Conservation (phyloP, 495 filamentous ascomycete genomes). For the Neurospora tetraspora region DNA sequence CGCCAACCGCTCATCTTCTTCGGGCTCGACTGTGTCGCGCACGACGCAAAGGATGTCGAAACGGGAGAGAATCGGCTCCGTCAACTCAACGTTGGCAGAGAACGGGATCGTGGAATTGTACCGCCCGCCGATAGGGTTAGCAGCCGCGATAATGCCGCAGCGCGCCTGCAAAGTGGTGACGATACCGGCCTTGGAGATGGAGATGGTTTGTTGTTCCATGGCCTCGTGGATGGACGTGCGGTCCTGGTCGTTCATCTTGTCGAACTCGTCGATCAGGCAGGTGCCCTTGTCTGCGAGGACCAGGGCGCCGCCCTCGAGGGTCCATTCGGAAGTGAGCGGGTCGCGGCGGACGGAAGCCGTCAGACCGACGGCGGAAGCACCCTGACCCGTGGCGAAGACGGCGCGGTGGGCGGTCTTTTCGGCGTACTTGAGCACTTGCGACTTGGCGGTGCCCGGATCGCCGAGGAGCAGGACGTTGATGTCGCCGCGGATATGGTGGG, state of each 20-base stretch:
- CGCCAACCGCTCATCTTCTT: constrained; percentile 89
- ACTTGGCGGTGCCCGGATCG: constrained; percentile 97
- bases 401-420: constrained; percentile 96
- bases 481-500: constrained; percentile 86
- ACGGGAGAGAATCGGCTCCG: constrained; percentile 94
- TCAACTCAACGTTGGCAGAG: constrained; percentile 90
- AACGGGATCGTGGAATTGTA: constrained; percentile 97
- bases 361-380: constrained; percentile 94
- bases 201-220: constrained; percentile 99
- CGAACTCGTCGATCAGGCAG: constrained; percentile 98
- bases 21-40: constrained; percentile 91
- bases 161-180: constrained; percentile 97
- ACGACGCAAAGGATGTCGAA: constrained; percentile 98
- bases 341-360: constrained; percentile 94
- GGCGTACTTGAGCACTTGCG: constrained; percentile 94
- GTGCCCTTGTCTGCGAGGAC: constrained; percentile 93
- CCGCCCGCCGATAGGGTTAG: constrained; percentile 90
- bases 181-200: constrained; percentile 97
- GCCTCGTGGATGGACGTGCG: constrained; percentile 97
- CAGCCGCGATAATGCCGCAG: constrained; percentile 92
- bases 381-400: constrained; percentile 97
- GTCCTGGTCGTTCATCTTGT: constrained; percentile 99
- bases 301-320: constrained; percentile 90
- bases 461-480: constrained; percentile 97
- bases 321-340: constrained; percentile 95